Evolutionary conservation across 2,329 filamentous ascomycete genomes (phyloP), one percentile per base, ranked within the genome.

Genomic region (Erysiphe pulchra): DNA sequence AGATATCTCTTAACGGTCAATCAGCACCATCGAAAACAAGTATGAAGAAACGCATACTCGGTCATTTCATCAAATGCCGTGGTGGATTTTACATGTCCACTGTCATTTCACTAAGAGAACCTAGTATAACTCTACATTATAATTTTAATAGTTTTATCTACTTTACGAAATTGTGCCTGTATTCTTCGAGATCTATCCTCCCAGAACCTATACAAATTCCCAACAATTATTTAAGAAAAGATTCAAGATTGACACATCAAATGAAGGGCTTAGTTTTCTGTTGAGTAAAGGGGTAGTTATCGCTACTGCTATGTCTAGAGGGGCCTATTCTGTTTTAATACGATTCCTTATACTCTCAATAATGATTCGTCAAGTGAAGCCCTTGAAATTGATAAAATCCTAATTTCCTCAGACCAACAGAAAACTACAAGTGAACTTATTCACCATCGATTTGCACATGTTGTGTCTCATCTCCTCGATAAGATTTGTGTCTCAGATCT

Each of bases 11-110:
- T 9, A 17, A 43, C 24, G 18, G 16, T 12, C n/a, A 17, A 11
- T 39, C 37, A 39, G 16, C 37, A 17, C 37, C 37, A 12, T 33
- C 28, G 13, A 28, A 43, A 16, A 17, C 24, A 8, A 43, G 41
- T 18, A 17, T 33, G 28, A 31, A 32, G n/a, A 42, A 42, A 42
- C 40, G 40, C 13, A 14, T 42, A 28, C 24, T 42, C 5, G 28
- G 14, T 12, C 24, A 43, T 28, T 32, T 43, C 11, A 32, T 43
- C 28, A 43, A 43, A 17, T 43, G 20, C 18, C 33, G 41, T 31
- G 28, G 28, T n/a, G 28, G 41, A 12, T 43, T 43, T 43, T 43
- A 43, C 32, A 43, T 43, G 28, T 43, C 41, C 16, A 43, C 30
- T 2, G n/a, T 43, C 14, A 16, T 43, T 31, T 43, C 41, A 9